Evolutionary conservation across 305 asterid species (phyloP).

Genomic region (Fraxinus dipetala): DNA sequence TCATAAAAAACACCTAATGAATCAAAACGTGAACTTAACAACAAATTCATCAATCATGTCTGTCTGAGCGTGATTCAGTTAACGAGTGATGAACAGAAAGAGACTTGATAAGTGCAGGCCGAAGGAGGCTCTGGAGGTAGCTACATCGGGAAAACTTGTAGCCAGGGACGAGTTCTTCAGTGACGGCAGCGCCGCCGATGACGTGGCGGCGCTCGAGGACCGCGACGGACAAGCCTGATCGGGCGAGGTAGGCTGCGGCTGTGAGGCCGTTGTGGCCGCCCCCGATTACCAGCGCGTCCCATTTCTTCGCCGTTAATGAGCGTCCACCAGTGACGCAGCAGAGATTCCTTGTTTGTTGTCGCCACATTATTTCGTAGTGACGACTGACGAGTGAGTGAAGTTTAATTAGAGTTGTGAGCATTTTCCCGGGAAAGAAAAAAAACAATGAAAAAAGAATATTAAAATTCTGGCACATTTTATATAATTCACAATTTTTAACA

Average conservation of each 20-base stretch:
- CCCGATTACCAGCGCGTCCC: slow-evolving; percentile 89
- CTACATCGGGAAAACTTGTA: slow-evolving; percentile 96
- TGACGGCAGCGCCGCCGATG: slow-evolving; percentile 94
- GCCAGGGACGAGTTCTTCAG: slow-evolving; percentile 89
- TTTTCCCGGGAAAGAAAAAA: neutral
- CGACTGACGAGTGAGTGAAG: neutral
- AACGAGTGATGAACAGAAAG: slow-evolving; percentile 15
- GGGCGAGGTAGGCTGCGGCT: slow-evolving; percentile 91
- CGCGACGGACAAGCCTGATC: slow-evolving; percentile 87
- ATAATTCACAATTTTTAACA: neutral
- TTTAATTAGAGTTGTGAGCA: neutral
- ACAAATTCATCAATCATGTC: neutral
- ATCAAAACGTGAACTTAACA: neutral
- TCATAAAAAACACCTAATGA: neutral
- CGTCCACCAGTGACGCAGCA: neutral
- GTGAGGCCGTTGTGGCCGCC: slow-evolving; percentile 97
- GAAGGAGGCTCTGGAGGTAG: slow-evolving; percentile 96
- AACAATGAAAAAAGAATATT: too few relatives aligned
- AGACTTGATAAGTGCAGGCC: slow-evolving; percentile 70
- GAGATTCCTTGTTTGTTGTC: neutral
- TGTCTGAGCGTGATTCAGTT: neutral
- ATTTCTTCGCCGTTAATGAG: slow-evolving; percentile 45
- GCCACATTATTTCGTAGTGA: neutral
- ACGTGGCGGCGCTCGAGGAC: slow-evolving; percentile 94
- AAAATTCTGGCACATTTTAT: too few relatives aligned